Evolutionary conservation across 345 rosid species (phyloP).

Genomic region (Aquilaria yunnanensis): DNA sequence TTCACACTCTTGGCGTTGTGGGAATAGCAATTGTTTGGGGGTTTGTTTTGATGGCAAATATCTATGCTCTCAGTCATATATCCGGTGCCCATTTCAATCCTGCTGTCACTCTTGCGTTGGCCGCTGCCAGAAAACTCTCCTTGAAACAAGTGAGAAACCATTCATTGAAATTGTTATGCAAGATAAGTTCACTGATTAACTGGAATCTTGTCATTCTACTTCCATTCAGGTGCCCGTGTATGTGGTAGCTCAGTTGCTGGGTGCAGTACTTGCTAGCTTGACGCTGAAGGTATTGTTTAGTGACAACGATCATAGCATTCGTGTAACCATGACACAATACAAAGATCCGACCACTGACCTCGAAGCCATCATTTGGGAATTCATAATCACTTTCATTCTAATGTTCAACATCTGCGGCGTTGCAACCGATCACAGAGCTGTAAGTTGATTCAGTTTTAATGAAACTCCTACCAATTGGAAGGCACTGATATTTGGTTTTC

Average conservation of each 20-base stretch:
- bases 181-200: background rate
- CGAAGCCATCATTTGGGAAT: conserved; percentile 48
- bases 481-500: background rate
- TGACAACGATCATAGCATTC: conserved; percentile 13
- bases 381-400: conserved; percentile 33
- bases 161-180: background rate
- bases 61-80: conserved; percentile 37
- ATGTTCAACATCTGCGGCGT: conserved; percentile 31
- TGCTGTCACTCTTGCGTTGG: conserved; percentile 39
- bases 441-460: conserved; percentile 6
- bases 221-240: conserved; percentile 32
- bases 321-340: conserved; percentile 24
- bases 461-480: too few species aligned
- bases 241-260: conserved; percentile 34
- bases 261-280: conserved; percentile 33
- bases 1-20: conserved; percentile 26
- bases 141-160: conserved; percentile 35
- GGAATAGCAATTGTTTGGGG: conserved; percentile 49
- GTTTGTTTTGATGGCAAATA: conserved; percentile 32
- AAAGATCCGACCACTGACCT: conserved; percentile 31
- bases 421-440: conserved; percentile 46
- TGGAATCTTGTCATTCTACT: background rate
- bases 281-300: conserved; percentile 29
- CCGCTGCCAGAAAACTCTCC: conserved; percentile 25
- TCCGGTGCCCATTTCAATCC: conserved; percentile 58